phyloP scores from a whole-genome alignment of 257 asterid genomes.

The Linaria vulgaris region DNA sequence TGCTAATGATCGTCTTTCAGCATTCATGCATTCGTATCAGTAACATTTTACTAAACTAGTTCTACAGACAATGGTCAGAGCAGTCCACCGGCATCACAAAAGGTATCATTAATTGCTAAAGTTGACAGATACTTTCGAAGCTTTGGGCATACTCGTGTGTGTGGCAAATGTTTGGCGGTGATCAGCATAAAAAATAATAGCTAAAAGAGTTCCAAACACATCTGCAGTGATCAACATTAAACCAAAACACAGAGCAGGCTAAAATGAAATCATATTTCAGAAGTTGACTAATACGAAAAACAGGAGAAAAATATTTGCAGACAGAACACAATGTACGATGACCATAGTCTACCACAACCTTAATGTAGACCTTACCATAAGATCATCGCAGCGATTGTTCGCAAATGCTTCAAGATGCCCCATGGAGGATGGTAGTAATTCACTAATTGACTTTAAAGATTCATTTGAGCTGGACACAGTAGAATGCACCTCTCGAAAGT shows the following conservation, averaged over 20 bases:
- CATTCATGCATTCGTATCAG: too few species aligned
- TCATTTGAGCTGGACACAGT: constrained; percentile 43
- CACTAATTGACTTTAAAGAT: constrained; percentile 43
- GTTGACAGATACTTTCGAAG: neutral
- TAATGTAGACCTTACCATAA: constrained; percentile 46
- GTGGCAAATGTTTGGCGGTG: neutral
- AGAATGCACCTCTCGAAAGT: constrained; percentile 49
- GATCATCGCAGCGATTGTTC: constrained; percentile 61
- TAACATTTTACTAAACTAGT: neutral
- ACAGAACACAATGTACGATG: neutral
- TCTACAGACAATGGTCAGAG: neutral
- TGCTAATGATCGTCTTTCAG: neutral
- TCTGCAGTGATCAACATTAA: neutral
- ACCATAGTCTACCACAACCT: neutral
- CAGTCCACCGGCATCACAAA: neutral
- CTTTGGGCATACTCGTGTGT: neutral
- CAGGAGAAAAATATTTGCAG: neutral
- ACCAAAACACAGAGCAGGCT: neutral
- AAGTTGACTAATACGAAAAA: neutral
- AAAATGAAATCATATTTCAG: neutral
- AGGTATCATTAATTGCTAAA: neutral
- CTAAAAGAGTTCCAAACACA: neutral
- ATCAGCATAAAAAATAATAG: neutral
- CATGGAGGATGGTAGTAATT: constrained; percentile 52
- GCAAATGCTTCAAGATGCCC: constrained; percentile 72